phyloP scores from a whole-genome alignment of 2,329 filamentous ascomycete species.

The Bimuria novae-zelandiae region DNA sequence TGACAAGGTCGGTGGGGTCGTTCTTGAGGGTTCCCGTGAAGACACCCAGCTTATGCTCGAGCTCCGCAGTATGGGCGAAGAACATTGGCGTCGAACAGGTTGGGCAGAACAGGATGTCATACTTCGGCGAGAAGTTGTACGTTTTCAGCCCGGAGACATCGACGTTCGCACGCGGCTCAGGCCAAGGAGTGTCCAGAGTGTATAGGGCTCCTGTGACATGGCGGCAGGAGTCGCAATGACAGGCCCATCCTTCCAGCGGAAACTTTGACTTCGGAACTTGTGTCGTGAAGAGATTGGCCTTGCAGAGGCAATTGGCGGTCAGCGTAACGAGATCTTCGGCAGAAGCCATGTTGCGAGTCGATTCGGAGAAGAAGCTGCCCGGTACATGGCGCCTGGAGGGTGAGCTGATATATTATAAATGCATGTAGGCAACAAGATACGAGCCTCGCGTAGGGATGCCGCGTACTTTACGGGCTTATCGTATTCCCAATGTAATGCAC shows the following conservation, averaged over 20 bases:
- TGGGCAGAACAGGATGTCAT: slow-evolving; percentile 50
- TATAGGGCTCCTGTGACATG: slow-evolving; percentile 53
- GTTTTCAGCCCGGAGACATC: slow-evolving; percentile 34
- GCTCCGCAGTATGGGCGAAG: slow-evolving; percentile 33
- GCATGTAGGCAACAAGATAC: background rate
- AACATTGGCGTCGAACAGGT: slow-evolving; percentile 54
- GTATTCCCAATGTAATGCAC: no score
- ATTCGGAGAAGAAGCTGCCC: background rate
- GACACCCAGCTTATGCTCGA: slow-evolving; percentile 32
- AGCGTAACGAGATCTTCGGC: slow-evolving; percentile 28
- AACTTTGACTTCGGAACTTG: slow-evolving; percentile 41
- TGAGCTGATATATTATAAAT: background rate
- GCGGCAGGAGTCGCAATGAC: slow-evolving; percentile 59
- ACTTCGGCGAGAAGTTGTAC: slow-evolving; percentile 45
- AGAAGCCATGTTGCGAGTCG: slow-evolving; percentile 14
- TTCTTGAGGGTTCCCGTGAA: slow-evolving; percentile 49
- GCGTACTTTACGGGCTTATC: no score
- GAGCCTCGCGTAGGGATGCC: no score
- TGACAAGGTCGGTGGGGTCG: slow-evolving; percentile 31
- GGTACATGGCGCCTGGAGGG: background rate
- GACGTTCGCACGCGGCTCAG: slow-evolving; percentile 37
- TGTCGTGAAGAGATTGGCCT: slow-evolving; percentile 48
- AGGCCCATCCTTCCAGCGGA: slow-evolving; percentile 50
- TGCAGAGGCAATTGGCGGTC: slow-evolving; percentile 55
- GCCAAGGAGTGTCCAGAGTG: slow-evolving; percentile 46